A percentile compares a stretch with the other conserved stretches of the same genome.
Evolutionary conservation across 768 basidiomycete species (phyloP).

Genomic region (Trametes cubensis): DNA sequence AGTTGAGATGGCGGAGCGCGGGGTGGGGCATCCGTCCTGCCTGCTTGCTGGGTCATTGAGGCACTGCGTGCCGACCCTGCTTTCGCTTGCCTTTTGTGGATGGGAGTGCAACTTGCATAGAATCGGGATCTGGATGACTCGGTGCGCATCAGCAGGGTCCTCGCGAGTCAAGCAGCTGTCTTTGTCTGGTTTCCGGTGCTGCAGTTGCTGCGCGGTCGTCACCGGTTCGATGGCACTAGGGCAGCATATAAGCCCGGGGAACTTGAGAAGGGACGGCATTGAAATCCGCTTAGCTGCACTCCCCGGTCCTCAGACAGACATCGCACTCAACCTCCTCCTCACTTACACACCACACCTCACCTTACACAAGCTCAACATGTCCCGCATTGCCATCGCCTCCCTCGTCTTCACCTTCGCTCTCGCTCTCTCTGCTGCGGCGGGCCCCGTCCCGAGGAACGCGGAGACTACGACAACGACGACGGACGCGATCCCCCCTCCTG

Average conservation of each 20-base stretch:
- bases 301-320: not conserved
- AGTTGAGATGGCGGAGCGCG: too few species aligned
- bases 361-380: not conserved
- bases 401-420: conserved; percentile 10
- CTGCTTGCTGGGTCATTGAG: too few species aligned
- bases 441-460: not conserved
- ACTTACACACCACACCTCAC: not conserved
- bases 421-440: conserved; percentile 3
- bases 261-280: not conserved
- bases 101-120: too few species aligned
- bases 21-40: too few species aligned
- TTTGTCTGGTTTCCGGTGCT: not conserved
- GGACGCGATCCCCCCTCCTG: not conserved
- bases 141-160: not conserved
- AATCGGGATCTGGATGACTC: not conserved
- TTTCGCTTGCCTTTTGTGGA: too few species aligned
- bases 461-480: too few species aligned
- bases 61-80: too few species aligned
- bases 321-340: not conserved
- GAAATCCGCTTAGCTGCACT: conserved; percentile 1
- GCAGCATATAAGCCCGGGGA: not conserved
- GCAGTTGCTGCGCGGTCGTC: not conserved
- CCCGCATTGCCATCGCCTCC: conserved; percentile 5
- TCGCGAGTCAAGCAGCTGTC: conserved; percentile 15
- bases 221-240: not conserved